Evolutionary conservation across 2,329 filamentous ascomycete genomes (phyloP), one percentile per base, ranked within the genome.

Genomic region (Fusarium sp.): DNA sequence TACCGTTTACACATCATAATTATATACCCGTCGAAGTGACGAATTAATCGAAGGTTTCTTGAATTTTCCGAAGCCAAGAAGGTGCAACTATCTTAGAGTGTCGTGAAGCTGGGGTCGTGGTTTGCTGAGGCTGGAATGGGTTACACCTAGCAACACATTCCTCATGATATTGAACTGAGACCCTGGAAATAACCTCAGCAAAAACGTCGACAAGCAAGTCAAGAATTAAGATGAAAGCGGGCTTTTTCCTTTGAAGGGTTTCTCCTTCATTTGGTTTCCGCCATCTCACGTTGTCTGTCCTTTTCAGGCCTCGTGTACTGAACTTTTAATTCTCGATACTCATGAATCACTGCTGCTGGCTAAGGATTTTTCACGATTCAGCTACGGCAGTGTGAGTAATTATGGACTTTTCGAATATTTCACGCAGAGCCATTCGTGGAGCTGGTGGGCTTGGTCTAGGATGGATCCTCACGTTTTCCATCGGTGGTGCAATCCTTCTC

Each of bases 401-500:
- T 35, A 75, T 72, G 75, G 46, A 47, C 22, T 20, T 46, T 8
- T 53, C 55, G 20, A 60, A 46, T 33, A 47, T 60, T 44, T 47
- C 54, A 15, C 59, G 27, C 29, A 72, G 71, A 58, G 58, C 60
- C 22, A 60, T 61, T 39, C 39, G n/a, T 17, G 38, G 62, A 38
- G 59, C 55, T 11, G 58, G 70, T 15, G 75, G 75, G 12, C 69
- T 83, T 39, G 77, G 79, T 13, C 62, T 84, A 17, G 80, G 80
- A n/a, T 81, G 80, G 77, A 68, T 85, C 20, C 79, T 88, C 38
- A 81, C 81, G 59, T 84, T 89, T 59, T 83, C 83, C 17, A 70
- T 89, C 31, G 83, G 83, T 36, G 86, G 86, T n/a, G 84, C 84
- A 20, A 73, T 85, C 4, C 58, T 87, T 11, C 65, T 88, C 18